Base-by-base conservation (phyloP, 2,329 filamentous ascomycete species). In the Graphilbum fragrans region DNA sequence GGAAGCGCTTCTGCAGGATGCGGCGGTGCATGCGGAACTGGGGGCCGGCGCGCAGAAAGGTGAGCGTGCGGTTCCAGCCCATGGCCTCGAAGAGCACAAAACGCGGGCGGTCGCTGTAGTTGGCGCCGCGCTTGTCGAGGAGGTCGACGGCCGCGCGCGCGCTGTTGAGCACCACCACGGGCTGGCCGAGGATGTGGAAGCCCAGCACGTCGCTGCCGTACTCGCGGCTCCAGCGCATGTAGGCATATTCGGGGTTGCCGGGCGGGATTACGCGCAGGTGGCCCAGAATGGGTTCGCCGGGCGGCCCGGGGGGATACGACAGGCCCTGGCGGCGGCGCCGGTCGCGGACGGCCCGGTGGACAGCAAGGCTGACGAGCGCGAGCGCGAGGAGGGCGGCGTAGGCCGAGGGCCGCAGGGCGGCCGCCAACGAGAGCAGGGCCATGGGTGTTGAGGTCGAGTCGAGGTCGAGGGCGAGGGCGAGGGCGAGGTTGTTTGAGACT, bases 31-130 rank as follows among this genome's bases (percentile, higher is more conserved):
- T 45, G 19, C 61, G 58, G 45, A 64, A 67, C 42, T 54, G 55
- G 3, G 56, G 54, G 5, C 62, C 62, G 50, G 54, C 59, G 37
- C 54, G 53, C 5, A 64, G 53, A 49, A 64, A 67, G n/a, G 63
- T 65, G 16, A 65, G 50, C 1, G 63, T 66, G 12, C 57, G 55
- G 3, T 59, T 54, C 62, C 63, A 67, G 23, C 62, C 63, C 59
- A 64, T 62, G 35, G 61, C 54, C 35, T 56, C 53, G 29, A 56
- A 56, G 6, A 59, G 47, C 19, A 61, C 58, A 46, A 63, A 62
- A 29, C 54, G 53, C 16, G 62, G 62, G 16, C 62, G 52, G 44
- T 60, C 57, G 18, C 52, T 54, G 41, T 61, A 65, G 37, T 59
- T 62, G 35, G 56, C 54, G 3, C 61, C 59, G 16, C 59, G 55